phyloP scores from a whole-genome alignment of 208 protist species.

The Balamuthia mandrillaris region DNA sequence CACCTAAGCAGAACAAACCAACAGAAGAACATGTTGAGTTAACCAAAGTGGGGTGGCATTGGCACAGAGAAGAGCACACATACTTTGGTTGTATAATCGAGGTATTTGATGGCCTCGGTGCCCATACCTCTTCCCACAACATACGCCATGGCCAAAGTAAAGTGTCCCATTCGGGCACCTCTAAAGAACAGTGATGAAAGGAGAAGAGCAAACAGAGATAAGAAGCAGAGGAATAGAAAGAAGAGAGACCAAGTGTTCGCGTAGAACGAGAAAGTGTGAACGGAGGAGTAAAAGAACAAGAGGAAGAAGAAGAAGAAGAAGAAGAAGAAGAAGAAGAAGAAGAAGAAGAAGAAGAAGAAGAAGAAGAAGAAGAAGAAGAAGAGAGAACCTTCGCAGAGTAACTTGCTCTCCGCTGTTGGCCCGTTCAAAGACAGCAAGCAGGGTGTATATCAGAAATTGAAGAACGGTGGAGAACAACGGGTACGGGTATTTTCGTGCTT shows the following conservation, averaged over 20 bases:
- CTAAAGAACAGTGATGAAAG: neutral
- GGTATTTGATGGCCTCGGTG: neutral
- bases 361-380: neutral
- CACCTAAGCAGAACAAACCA: neutral
- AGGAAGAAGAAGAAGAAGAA: neutral
- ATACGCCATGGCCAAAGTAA: neutral
- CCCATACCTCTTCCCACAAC: neutral
- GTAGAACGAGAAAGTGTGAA: neutral
- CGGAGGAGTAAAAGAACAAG: neutral
- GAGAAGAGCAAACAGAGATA: neutral
- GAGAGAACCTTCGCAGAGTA: neutral
- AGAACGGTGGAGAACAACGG: neutral
- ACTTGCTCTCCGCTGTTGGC: neutral
- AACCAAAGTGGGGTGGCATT: neutral
- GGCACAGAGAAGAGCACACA: neutral
- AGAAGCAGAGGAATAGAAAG: neutral
- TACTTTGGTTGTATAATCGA: slow-evolving; percentile 1
- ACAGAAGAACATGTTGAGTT: neutral
- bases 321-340: neutral
- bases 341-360: neutral
- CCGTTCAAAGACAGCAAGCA: neutral
- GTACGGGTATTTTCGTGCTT: neutral
- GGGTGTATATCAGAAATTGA: neutral
- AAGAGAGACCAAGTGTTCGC: neutral
- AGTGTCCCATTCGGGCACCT: neutral